These are phyloP conservation scores for Arabidopsis arenosa DNA, from an alignment of 345 rosid species.

Conservation along the genomic window DNA sequence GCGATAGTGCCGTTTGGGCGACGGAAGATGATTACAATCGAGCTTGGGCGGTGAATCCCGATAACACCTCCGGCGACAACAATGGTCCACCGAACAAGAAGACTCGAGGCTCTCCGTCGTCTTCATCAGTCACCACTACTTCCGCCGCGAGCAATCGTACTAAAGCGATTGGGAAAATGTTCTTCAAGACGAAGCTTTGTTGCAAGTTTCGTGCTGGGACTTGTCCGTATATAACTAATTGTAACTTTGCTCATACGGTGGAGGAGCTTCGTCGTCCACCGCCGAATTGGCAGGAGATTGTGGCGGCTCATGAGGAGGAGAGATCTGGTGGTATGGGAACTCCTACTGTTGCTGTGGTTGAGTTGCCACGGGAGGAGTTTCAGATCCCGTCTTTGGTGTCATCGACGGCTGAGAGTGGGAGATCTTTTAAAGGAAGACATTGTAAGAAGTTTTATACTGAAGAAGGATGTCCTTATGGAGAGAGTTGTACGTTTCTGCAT, in stretches of 20 bases:
- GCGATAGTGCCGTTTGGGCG: constrained; percentile 75
- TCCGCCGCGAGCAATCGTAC: constrained; percentile 40
- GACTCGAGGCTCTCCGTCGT: constrained; percentile 57
- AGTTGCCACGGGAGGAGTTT: constrained; percentile 71
- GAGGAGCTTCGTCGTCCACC: constrained; percentile 96
- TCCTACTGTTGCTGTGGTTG: constrained; percentile 9
- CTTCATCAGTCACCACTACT: constrained; percentile 50
- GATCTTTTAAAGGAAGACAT: constrained; percentile 75
- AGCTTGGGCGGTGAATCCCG: constrained; percentile 56
- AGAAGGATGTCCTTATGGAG: constrained; percentile 98
- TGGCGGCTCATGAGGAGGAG: constrained; percentile 53
- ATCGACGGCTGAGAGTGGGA: constrained; percentile 55
- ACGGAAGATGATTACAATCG: constrained; percentile 90
- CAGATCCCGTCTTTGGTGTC: constrained; percentile 76
- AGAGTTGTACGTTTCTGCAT: constrained; percentile 83
- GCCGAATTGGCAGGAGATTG: constrained; percentile 91
- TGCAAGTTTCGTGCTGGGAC: constrained; percentile 69
- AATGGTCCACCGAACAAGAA: constrained; percentile 74
- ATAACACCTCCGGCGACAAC: constrained; percentile 38
- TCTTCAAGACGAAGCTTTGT: constrained; percentile 87
- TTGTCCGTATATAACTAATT: constrained; percentile 82
- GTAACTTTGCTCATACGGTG: constrained; percentile 89
- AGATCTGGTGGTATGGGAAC: constrained; percentile 39
- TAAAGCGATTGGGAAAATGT: constrained; percentile 72
- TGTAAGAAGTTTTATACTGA: constrained; percentile 96